These are phyloP conservation scores for Clarireedia paspali DNA, from an alignment of 2,329 filamentous ascomycete species.

Conservation along the genomic window DNA sequence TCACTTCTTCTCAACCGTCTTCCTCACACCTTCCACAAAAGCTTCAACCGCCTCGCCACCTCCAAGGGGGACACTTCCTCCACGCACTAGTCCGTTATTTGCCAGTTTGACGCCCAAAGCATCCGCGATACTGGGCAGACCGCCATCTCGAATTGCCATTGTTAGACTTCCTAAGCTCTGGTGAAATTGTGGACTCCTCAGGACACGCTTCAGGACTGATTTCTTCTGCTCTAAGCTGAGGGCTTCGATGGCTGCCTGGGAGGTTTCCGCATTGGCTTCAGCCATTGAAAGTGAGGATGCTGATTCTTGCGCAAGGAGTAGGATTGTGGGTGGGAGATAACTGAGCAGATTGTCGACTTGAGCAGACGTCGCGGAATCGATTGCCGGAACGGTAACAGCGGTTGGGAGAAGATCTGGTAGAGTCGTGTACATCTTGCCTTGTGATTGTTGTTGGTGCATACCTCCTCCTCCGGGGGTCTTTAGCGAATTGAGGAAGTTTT, in stretches of 20 bases:
- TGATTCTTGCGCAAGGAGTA: slow-evolving; percentile 67
- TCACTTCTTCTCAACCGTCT: slow-evolving; percentile 55
- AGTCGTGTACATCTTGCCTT: slow-evolving; percentile 68
- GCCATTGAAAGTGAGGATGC: slow-evolving; percentile 49
- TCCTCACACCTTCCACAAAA: slow-evolving; percentile 84
- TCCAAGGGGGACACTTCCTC: slow-evolving; percentile 75
- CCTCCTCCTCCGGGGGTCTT: slow-evolving; percentile 40
- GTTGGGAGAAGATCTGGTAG: slow-evolving; percentile 80
- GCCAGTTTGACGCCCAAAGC: slow-evolving; percentile 73
- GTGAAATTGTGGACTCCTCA: slow-evolving; percentile 83
- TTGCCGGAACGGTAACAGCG: slow-evolving; percentile 67
- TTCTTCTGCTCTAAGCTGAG: slow-evolving; percentile 73
- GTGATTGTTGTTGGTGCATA: slow-evolving; percentile 33
- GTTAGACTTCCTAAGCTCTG: slow-evolving; percentile 82
- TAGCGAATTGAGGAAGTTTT: slow-evolving; percentile 82
- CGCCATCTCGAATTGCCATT: slow-evolving; percentile 81
- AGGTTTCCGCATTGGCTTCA: slow-evolving; percentile 60
- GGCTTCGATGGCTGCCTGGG: slow-evolving; percentile 66
- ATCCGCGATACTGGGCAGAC: slow-evolving; percentile 81
- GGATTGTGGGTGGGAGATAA: slow-evolving; percentile 69
- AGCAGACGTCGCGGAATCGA: slow-evolving; percentile 49
- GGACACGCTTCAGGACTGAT: slow-evolving; percentile 67
- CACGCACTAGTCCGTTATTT: slow-evolving; percentile 74
- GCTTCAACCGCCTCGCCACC: slow-evolving; percentile 84
- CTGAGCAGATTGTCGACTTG: slow-evolving; percentile 69